Conservation (phyloP, 2,329 filamentous ascomycete species). For the Sporothrix humicola region DNA sequence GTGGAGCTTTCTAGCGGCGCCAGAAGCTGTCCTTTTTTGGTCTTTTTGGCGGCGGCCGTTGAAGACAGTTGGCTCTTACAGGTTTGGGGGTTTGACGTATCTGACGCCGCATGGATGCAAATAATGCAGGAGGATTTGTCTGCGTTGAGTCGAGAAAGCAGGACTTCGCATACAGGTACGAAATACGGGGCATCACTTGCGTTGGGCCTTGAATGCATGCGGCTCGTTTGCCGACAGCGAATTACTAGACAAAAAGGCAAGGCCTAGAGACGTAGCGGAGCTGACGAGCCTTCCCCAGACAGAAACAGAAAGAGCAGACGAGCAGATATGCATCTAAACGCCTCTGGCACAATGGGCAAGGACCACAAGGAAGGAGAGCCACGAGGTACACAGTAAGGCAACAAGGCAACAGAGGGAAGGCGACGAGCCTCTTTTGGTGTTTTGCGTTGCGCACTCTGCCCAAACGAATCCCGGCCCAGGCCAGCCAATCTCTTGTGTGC, state of each 20-base stretch:
- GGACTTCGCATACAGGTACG: background rate
- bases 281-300: background rate
- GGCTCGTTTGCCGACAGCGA: background rate
- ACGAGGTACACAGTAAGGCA: background rate
- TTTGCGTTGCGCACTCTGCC: conserved; percentile 11
- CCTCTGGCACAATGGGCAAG: background rate
- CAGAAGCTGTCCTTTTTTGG: conserved; percentile 20
- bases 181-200: too few relatives aligned
- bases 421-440: conserved; percentile 14
- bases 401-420: conserved; percentile 14
- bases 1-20: conserved; percentile 33
- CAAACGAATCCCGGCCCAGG: conserved; percentile 21
- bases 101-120: background rate
- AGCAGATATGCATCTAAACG: conserved; percentile 12
- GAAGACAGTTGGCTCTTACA: conserved; percentile 27
- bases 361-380: background rate
- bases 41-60: conserved; percentile 20
- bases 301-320: background rate
- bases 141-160: background rate
- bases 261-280: background rate
- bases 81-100: background rate
- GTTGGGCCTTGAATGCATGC: conserved; percentile 1
- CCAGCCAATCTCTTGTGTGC: conserved; percentile 11
- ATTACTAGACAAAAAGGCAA: background rate
- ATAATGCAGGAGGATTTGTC: background rate